Conservation (phyloP, 345 rosid genomes). For the Fremontodendron californicum region DNA sequence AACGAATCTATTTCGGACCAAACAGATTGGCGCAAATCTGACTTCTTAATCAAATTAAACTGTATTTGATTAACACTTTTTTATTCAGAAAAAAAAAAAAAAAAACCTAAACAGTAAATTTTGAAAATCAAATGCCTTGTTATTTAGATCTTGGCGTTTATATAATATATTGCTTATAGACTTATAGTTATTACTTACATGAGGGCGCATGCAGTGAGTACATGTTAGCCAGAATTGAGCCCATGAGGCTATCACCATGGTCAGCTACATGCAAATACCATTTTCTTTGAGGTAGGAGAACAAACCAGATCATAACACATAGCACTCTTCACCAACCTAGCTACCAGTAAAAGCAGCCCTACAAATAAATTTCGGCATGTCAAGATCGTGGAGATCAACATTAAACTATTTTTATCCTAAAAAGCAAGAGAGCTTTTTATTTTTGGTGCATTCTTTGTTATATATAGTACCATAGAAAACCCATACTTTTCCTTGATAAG, state of each 20-base stretch:
- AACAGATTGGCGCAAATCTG: too few species aligned
- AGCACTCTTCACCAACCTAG: conserved; percentile 9
- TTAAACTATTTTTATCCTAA: background rate
- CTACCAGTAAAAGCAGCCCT: background rate
- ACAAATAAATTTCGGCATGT: background rate
- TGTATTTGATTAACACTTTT: too few species aligned
- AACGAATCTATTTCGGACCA: too few species aligned
- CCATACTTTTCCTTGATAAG: background rate
- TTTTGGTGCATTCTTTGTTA: background rate
- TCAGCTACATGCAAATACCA: conserved; percentile 4
- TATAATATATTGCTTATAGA: too few species aligned
- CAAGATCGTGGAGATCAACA: background rate
- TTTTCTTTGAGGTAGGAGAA: conserved; percentile 2
- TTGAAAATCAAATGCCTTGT: too few species aligned
- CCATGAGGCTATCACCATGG: background rate
- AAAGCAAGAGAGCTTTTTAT: background rate
- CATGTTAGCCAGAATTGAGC: background rate
- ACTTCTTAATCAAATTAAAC: too few species aligned
- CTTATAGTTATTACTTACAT: too few species aligned
- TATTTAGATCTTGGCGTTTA: too few species aligned
- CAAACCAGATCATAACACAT: background rate
- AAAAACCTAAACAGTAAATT: too few species aligned
- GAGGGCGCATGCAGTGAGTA: too few species aligned
- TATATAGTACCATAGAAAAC: background rate
- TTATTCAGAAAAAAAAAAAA: too few species aligned